A percentile compares a stretch with the other conserved stretches of the same genome.
Conservation (phyloP, 306 rosid species). For the Quercus glauca region DNA sequence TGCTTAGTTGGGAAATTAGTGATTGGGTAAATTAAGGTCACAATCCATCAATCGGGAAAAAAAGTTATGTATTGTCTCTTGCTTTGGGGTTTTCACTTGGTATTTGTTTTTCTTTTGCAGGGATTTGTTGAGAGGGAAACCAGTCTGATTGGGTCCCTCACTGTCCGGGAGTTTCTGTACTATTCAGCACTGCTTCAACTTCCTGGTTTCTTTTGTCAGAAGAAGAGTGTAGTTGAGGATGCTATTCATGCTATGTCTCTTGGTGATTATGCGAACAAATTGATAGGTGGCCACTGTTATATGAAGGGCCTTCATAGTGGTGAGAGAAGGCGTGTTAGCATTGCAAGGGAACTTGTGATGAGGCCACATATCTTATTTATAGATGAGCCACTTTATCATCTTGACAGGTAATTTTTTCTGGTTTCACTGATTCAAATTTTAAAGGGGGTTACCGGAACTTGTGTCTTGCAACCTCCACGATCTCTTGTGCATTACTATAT, state of each 20-base stretch:
- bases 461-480: neutral
- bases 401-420: constrained; percentile 65
- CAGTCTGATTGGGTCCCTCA: constrained; percentile 88
- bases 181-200: constrained; percentile 94
- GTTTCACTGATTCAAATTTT: neutral
- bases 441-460: neutral
- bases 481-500: neutral
- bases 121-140: constrained; percentile 94
- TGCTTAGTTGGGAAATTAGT: neutral
- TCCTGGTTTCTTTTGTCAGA: constrained; percentile 96
- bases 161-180: constrained; percentile 88
- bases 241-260: constrained; percentile 95
- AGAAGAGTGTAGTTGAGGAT: constrained; percentile 89
- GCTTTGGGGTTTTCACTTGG: constrained; percentile 3
- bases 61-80: neutral
- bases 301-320: constrained; percentile 98
- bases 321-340: constrained; percentile 88
- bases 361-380: constrained; percentile 89
- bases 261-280: constrained; percentile 84
- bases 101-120: constrained; percentile 42
- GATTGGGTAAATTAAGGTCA: neutral
- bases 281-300: constrained; percentile 92
- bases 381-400: constrained; percentile 95
- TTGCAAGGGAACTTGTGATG: constrained; percentile 98
- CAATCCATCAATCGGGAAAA: neutral